Conservation (phyloP, 2,329 filamentous ascomycete genomes). For the Pseudonectria foliicola region DNA sequence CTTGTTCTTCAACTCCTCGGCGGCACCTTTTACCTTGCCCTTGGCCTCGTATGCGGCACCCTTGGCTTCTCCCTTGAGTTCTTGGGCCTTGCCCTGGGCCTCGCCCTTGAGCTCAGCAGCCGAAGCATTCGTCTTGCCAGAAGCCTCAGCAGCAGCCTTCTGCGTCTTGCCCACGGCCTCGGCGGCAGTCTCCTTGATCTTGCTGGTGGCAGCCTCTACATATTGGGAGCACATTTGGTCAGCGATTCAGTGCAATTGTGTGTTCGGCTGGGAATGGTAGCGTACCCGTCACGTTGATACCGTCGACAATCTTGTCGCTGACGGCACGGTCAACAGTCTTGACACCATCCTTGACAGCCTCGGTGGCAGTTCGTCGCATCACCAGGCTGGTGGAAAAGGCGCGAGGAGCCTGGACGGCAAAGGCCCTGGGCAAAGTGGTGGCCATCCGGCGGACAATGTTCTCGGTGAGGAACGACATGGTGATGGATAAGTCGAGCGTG, state of each 20-base stretch:
- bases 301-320: slow-evolving; percentile 54
- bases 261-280: slow-evolving; percentile 7
- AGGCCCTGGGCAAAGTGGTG: slow-evolving; percentile 29
- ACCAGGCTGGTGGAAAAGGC: slow-evolving; percentile 43
- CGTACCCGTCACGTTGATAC: slow-evolving; percentile 52
- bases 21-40: slow-evolving; percentile 36
- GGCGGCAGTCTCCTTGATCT: slow-evolving; percentile 39
- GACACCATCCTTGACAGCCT: slow-evolving; percentile 51
- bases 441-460: slow-evolving; percentile 37
- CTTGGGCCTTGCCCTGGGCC: slow-evolving; percentile 30
- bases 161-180: slow-evolving; percentile 19
- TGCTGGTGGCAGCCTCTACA: slow-evolving; percentile 34
- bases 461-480: slow-evolving; percentile 50
- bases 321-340: slow-evolving; percentile 54
- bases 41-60: slow-evolving; percentile 34
- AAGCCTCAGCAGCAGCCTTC: slow-evolving; percentile 28
- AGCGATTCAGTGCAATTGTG: slow-evolving; percentile 1
- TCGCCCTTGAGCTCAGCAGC: slow-evolving; percentile 31
- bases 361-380: slow-evolving; percentile 41
- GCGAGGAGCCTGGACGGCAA: slow-evolving; percentile 35
- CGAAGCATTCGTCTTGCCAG: slow-evolving; percentile 26
- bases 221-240: neutral
- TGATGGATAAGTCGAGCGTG: slow-evolving; percentile 2
- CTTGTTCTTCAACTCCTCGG: slow-evolving; percentile 29
- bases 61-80: slow-evolving; percentile 36